Conservation (phyloP, 1,284 basidiomycete species). For the Ceratobasidium papillatum region DNA sequence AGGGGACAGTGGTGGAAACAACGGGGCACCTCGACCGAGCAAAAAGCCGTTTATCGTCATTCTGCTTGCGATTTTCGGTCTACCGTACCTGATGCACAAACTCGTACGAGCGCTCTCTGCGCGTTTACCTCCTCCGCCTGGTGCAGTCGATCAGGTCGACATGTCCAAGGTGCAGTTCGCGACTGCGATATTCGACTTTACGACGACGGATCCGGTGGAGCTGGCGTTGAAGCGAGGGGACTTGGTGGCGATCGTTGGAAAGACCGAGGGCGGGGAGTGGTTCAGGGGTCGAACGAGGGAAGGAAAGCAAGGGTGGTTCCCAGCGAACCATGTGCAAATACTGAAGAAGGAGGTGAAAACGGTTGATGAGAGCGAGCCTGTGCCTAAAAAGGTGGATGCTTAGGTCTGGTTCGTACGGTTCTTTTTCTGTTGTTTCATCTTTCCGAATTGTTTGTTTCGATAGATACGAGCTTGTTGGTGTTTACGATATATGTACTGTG, state of each 20-base stretch:
- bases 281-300: constrained; percentile 96
- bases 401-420: background rate
- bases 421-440: too few species aligned
- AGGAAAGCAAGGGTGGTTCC: constrained; percentile 97
- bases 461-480: too few species aligned
- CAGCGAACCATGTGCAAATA: constrained; percentile 86
- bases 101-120: constrained; percentile 83
- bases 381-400: constrained; percentile 4
- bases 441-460: too few species aligned
- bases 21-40: constrained; percentile 56
- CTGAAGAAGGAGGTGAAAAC: constrained; percentile 59
- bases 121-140: constrained; percentile 56
- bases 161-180: constrained; percentile 86
- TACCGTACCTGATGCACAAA: constrained; percentile 94
- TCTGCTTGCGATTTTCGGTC: constrained; percentile 92
- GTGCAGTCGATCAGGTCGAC: constrained; percentile 66
- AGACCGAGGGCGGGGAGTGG: constrained; percentile 89
- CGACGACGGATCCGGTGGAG: constrained; percentile 77
- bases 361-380: background rate
- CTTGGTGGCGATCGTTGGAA: constrained; percentile 92
- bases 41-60: constrained; percentile 95
- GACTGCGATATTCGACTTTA: constrained; percentile 84
- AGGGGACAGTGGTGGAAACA: constrained; percentile 53
- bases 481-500: too few species aligned
- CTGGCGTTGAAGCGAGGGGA: constrained; percentile 87